phyloP scores from a whole-genome alignment of 2,329 filamentous ascomycete genomes.

The Sporothrix brunneoviolacea region DNA sequence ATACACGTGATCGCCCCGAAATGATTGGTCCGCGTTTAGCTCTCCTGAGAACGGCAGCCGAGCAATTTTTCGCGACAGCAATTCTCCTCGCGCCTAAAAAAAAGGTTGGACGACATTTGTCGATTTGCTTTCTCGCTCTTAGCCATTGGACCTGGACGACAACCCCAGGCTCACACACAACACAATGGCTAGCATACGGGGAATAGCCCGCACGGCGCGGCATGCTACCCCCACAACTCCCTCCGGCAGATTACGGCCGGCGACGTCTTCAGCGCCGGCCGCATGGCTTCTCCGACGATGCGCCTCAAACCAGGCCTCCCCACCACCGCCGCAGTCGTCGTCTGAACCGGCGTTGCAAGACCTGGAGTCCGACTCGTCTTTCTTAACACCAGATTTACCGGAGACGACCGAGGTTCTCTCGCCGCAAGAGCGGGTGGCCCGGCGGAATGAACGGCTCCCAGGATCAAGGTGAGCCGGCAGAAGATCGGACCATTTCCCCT shows the following conservation, averaged over 20 bases:
- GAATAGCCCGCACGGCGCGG: conserved; percentile 30
- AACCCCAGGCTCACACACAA: neutral
- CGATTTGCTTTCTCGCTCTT: neutral
- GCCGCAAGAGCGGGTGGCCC: conserved; percentile 32
- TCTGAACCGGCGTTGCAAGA: conserved; percentile 33
- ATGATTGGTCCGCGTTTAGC: neutral
- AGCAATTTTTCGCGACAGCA: conserved; percentile 7
- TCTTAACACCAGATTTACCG: conserved; percentile 36
- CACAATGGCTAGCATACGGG: conserved; percentile 37
- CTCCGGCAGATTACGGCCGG: neutral
- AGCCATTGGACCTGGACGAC: neutral
- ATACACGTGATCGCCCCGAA: too few species aligned
- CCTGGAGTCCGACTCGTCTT: conserved; percentile 45
- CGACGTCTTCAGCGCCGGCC: neutral
- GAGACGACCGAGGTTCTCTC: conserved; percentile 31
- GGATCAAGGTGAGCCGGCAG: conserved; percentile 36
- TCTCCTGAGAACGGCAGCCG: neutral
- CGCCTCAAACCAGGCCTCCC: conserved; percentile 42
- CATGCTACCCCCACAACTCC: conserved; percentile 2
- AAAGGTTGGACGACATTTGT: neutral
- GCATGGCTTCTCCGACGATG: conserved; percentile 31
- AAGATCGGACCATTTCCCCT: neutral
- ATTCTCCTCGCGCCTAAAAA: conserved; percentile 9
- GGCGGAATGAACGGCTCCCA: conserved; percentile 35
- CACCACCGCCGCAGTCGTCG: neutral